A percentile compares a stretch with the other conserved stretches of the same genome.
Evolutionary conservation across 2,329 filamentous ascomycete species (phyloP).

Genomic region (Furcasterigmium furcatum): DNA sequence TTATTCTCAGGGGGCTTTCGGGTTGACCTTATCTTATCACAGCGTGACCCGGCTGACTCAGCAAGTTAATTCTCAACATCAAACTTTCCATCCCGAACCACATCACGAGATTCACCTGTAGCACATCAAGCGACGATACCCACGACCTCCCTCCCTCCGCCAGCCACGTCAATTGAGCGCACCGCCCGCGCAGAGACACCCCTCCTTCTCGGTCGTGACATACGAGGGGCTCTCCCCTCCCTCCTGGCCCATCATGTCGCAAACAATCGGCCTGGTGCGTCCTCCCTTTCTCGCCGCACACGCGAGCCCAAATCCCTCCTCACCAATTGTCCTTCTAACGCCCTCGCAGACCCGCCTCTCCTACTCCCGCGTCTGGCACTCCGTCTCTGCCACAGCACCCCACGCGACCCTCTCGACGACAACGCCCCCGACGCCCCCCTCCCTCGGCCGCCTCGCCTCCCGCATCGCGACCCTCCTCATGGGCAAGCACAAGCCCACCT

Average conservation of each 20-base stretch:
- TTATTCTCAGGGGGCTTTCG: background rate
- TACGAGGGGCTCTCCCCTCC: background rate
- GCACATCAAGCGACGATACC: background rate
- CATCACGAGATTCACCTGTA: background rate
- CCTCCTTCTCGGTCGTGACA: background rate
- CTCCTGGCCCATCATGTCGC: conserved; percentile 59
- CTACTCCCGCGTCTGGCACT: conserved; percentile 95
- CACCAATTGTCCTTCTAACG: background rate
- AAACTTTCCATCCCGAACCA: background rate
- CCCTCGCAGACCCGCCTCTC: conserved; percentile 78
- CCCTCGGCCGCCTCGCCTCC: conserved; percentile 86
- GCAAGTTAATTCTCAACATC: conserved; percentile 4
- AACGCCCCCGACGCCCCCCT: conserved; percentile 61
- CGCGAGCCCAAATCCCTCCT: no score
- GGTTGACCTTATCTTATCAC: conserved; percentile 5
- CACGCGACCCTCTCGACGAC: conserved; percentile 59
- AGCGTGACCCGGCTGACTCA: conserved; percentile 3
- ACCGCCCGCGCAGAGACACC: background rate
- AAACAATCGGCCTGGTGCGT: conserved; percentile 71
- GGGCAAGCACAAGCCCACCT: conserved; percentile 99
- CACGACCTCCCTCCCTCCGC: background rate
- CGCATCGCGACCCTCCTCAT: conserved; percentile 85
- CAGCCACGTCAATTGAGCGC: background rate
- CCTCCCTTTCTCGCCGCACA: background rate
- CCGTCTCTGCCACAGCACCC: conserved; percentile 67